Evolutionary conservation across 2,329 filamentous ascomycete genomes (phyloP).

Genomic region (Claviceps humidiphila): DNA sequence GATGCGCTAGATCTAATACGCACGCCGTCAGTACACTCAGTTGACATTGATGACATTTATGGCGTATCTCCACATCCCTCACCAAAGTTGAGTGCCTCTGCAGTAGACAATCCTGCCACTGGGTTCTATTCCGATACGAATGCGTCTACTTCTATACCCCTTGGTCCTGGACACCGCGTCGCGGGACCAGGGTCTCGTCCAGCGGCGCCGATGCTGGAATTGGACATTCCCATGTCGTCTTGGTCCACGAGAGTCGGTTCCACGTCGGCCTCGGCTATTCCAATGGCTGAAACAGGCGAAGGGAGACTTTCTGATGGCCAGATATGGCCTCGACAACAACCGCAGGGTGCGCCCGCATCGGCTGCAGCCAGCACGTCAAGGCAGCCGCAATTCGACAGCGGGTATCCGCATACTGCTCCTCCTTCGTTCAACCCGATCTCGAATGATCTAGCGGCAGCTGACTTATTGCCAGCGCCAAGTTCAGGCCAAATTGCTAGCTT

Average conservation of each 20-base stretch:
- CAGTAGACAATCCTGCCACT: background rate
- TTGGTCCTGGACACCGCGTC: background rate
- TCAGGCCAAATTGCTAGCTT: slow-evolving; percentile 26
- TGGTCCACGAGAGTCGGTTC: slow-evolving; percentile 3
- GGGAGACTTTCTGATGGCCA: slow-evolving; percentile 21
- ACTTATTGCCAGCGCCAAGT: slow-evolving; percentile 24
- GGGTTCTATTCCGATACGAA: background rate
- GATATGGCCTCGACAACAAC: slow-evolving; percentile 33
- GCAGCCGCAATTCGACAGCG: slow-evolving; percentile 14
- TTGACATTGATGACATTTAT: slow-evolving; percentile 26
- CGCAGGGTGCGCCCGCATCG: slow-evolving; percentile 10
- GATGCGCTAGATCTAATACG: slow-evolving; percentile 18
- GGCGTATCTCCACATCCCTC: slow-evolving; percentile 34
- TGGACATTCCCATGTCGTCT: slow-evolving; percentile 16
- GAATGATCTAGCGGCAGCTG: slow-evolving; percentile 19
- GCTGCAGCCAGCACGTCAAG: slow-evolving; percentile 5
- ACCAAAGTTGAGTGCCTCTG: slow-evolving; percentile 14
- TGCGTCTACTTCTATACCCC: background rate
- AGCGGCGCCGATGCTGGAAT: slow-evolving; percentile 10
- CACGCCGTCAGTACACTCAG: slow-evolving; percentile 14
- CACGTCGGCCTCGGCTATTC: slow-evolving; percentile 1
- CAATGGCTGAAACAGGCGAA: slow-evolving; percentile 9
- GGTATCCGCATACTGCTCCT: slow-evolving; percentile 30
- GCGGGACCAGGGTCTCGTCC: slow-evolving; percentile 1
- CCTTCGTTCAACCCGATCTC: slow-evolving; percentile 18